Base-by-base conservation (phyloP, 2,329 filamentous ascomycete species). In the Botrytis fabae region DNA sequence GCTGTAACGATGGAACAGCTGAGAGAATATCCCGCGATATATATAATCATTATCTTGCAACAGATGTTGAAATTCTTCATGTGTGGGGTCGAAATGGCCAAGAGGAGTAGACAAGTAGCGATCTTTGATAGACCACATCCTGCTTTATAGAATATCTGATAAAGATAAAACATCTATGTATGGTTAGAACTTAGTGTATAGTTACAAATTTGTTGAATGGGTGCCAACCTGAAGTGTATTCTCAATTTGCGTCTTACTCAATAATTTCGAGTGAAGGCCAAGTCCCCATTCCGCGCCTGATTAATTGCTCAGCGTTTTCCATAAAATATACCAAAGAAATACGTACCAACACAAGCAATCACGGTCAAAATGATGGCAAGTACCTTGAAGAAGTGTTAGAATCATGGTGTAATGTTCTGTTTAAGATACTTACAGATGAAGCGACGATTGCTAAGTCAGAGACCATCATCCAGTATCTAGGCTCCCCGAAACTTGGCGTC, bases 121-220 rank as follows among this genome's bases (percentile, higher is more conserved):
- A 75, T 57, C 54, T 75, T 75, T 12, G 74, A 74, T 61, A 75
- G 68, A 20, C 73, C 73, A 35, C 60, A 71, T 35, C 64, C 69
- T 44, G 69, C 66, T 70, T 75, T 75, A 62, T 75, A 75, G 44
- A 75, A 72, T 38, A 75, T 72, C 63, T 75, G 74, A 51, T 73
- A 75, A 18, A 75, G 64, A 61, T 68, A 75, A 46, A 75, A 75
- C 73, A 74, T 74, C 74, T 75, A n/a, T 44, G 12, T 63, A 25
- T 16, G 32, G 51, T 74, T 60, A 74, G 73, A 42, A 69, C 2
- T 48, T 63, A 16, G 48, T 35, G 35, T n/a, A 44, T 25, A 59
- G 40, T 25, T 20, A 28, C 10, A 4, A 14, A 2, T 18, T 25
- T 14, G 1, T 22, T 22, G 12, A 40, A 28, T 32, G n/a, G 12